Base-by-base conservation (phyloP, 129 eudicot genomes). In the Heracleum sosnowskyi region DNA sequence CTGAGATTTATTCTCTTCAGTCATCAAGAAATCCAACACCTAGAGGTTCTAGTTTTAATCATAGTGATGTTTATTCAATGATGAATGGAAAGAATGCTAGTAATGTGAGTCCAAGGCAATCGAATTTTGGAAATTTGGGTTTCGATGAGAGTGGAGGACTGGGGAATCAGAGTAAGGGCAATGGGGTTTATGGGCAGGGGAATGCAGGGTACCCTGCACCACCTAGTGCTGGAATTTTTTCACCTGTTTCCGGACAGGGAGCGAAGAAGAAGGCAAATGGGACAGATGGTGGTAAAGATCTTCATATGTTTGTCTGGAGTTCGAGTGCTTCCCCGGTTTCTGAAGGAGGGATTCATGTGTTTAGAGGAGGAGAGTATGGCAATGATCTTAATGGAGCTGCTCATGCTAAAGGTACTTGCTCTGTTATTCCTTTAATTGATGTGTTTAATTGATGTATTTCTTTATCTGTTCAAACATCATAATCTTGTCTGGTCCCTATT, bases 271-370 rank as follows among this genome's bases (percentile, higher is more conserved):
- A 84, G 70, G 89, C 81, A 9, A 85, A 87, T 57, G 90, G 89
- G 45, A 69, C 39, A 11, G 86, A 86, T 11, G 84, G 77, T 22
- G 93, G 91, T 0, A 89, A 87, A 77, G 97, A 91, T 86, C 89
- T 91, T 44, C 97, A 91, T 53, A 91, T 91, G 97, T 91, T 91
- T 89, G 97, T 91, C 4, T 91, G 97, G 97, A 91, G 95, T 44
- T 91, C 97, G 1, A 91, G 95, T 64, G 95, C 97, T 68, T 91
- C 97, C 1, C 97, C 97, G 9, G 97, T 91, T 57, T 91, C 97
- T 36, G 97, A 91, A 78, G 89, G 92, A 20, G 97, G 97, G 80
- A 87, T 91, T 80, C 94, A 91, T 85, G 97, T 91, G 20, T 91
- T 89, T 76, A 89, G 89, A 71, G 92, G 91, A 39, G 93, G 89